These are phyloP conservation scores for Pneumocystis wakefieldiae DNA, from an alignment of 1,139 yeast species.

Conservation along the genomic window DNA sequence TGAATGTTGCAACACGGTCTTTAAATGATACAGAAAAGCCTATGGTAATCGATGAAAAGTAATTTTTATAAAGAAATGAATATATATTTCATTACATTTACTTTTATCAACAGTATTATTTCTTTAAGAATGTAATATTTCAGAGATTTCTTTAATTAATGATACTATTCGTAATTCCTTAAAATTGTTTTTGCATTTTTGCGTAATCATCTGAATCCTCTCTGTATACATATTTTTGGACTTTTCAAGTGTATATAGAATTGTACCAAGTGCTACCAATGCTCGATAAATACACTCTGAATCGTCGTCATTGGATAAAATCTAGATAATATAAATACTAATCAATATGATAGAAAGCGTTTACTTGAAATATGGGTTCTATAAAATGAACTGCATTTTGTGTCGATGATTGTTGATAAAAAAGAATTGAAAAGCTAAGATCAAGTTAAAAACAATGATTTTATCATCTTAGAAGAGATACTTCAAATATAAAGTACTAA, in stretches of 20 bases:
- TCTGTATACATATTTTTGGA: background rate
- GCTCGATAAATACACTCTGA: slow-evolving; percentile 47
- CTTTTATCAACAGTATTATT: background rate
- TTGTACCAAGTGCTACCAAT: slow-evolving; percentile 40
- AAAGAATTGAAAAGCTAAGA: slow-evolving; percentile 34
- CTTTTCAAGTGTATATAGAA: slow-evolving; percentile 8
- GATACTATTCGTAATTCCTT: background rate
- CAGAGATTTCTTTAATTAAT: background rate
- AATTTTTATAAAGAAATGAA: background rate
- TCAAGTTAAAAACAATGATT: background rate
- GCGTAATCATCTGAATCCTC: background rate
- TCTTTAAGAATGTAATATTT: background rate
- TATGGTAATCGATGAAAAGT: background rate
- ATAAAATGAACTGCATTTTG: slow-evolving; percentile 8
- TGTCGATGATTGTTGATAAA: slow-evolving; percentile 18
- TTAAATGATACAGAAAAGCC: background rate
- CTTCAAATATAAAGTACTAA: background rate
- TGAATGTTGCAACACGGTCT: background rate
- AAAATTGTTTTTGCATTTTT: background rate
- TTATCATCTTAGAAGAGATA: background rate
- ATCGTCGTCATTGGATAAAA: slow-evolving; percentile 15
- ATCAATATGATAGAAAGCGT: slow-evolving; percentile 11
- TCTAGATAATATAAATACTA: slow-evolving; percentile 9
- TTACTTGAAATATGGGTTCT: slow-evolving; percentile 8
- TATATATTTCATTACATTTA: background rate